phyloP scores from a whole-genome alignment of 106 monocot genomes.

The Allium sativum region DNA sequence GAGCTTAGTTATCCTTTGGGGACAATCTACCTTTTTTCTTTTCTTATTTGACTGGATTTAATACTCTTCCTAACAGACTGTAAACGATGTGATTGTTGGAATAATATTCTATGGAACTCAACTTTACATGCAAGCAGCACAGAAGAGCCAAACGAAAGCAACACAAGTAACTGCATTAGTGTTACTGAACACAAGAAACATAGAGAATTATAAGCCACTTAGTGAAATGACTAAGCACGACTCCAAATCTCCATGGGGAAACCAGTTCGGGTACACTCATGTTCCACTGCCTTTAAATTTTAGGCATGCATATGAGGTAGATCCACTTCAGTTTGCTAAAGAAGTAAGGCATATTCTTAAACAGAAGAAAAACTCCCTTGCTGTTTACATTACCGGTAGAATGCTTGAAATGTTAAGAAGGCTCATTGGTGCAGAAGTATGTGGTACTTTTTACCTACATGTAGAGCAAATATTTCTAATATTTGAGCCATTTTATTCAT shows the following conservation, averaged over 20 bases:
- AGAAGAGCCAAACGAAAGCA: not conserved
- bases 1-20: no score
- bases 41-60: no score
- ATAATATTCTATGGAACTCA: slow-evolving; percentile 51
- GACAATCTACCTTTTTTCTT: no score
- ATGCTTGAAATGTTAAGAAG: slow-evolving; percentile 40
- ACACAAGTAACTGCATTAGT: slow-evolving; percentile 38
- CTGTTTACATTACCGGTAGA: slow-evolving; percentile 40
- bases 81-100: slow-evolving; percentile 62
- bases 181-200: slow-evolving; percentile 49
- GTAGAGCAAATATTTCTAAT: no score
- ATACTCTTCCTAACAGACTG: slow-evolving; percentile 26
- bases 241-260: slow-evolving; percentile 48
- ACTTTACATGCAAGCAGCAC: slow-evolving; percentile 28
- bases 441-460: no score
- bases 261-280: slow-evolving; percentile 63
- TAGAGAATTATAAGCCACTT: slow-evolving; percentile 24
- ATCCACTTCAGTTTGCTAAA: slow-evolving; percentile 36
- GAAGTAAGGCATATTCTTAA: slow-evolving; percentile 36
- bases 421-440: slow-evolving; percentile 57
- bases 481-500: not conserved
- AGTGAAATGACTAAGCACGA: slow-evolving; percentile 31
- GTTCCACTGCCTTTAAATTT: slow-evolving; percentile 29
- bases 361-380: slow-evolving; percentile 47
- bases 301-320: slow-evolving; percentile 12